These are phyloP conservation scores for Diddensiella transvaalensis DNA, from an alignment of 805 yeast species.

Conservation along the genomic window DNA sequence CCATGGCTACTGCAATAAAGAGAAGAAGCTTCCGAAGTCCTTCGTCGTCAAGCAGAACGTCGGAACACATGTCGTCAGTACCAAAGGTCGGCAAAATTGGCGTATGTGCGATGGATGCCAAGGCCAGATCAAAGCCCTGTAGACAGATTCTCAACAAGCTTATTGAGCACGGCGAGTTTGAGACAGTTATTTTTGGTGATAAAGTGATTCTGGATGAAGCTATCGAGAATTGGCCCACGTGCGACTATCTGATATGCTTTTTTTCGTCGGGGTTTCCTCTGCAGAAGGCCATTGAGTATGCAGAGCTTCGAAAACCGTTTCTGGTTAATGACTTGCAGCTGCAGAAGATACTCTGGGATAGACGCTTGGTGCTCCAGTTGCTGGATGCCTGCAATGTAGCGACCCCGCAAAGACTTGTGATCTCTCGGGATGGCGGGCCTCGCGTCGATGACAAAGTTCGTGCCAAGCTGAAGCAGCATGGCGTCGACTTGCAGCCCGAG, in stretches of 20 bases:
- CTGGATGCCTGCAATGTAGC: conserved; percentile 81
- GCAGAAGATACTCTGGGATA: conserved; percentile 97
- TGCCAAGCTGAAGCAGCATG: conserved; percentile 55
- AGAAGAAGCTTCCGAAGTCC: conserved; percentile 6
- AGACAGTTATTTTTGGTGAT: conserved; percentile 94
- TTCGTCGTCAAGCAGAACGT: conserved; percentile 3
- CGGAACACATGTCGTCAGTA: conserved; percentile 3
- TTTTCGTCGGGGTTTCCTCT: conserved; percentile 96
- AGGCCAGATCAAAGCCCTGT: conserved; percentile 94
- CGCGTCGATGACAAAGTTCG: conserved; percentile 65
- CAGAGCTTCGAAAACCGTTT: conserved; percentile 83
- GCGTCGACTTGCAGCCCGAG: conserved; percentile 56
- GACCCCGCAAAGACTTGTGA: conserved; percentile 83
- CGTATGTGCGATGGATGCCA: conserved; percentile 98
- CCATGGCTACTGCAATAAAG: not conserved
- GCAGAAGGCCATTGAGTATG: conserved; percentile 91
- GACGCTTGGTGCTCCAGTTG: conserved; percentile 78
- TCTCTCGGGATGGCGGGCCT: conserved; percentile 97
- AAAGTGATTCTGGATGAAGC: conserved; percentile 91
- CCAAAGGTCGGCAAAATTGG: conserved; percentile 81
- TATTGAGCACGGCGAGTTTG: conserved; percentile 92
- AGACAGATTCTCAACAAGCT: conserved; percentile 82
- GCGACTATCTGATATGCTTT: conserved; percentile 90
- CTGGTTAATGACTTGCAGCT: conserved; percentile 81
- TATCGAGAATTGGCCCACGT: conserved; percentile 97